Base-by-base conservation (phyloP, 176 grass and related monocot species). In the Zoysia japonica region DNA sequence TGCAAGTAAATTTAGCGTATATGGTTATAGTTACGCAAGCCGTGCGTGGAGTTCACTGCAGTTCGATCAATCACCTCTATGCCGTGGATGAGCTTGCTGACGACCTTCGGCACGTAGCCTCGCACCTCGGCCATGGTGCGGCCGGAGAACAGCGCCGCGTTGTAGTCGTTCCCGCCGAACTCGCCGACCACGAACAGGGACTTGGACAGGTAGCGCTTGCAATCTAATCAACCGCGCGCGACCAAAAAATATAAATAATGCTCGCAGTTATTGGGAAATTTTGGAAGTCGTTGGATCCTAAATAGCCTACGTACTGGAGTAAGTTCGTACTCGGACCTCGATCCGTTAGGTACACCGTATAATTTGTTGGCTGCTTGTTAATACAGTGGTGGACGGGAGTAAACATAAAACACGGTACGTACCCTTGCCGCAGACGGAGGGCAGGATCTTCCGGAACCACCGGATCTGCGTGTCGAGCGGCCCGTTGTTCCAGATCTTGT, bases 81-180 rank as follows among this genome's bases (percentile, higher is more conserved):
- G 20, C 91, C 87, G 12, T 65, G 73, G 50, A 81, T 7, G 65
- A 93, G 72, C 48, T 89, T 80, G 54, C 75, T 77, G 44, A 89
- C 68, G 14, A 93, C 78, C 17, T 3, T 67, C 0, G 91, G 91
- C 54, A 87, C 87, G 65, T 90, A 93, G 9, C 78, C 82, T 3
- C 62, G 42, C 3, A 93, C 87, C 54, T 87, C 87, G 1, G 84
- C 19, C 68, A 93, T 87, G 68, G 60, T 15, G 17, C 87, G 67
- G 45, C 84, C 65, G 20, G 80, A 49, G 89, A 94, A 94, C 28
- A 91, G 76, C 37, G 77, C 61, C 5, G 86, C 89, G 78, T 91
- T 94, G 84, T 91, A 91, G 72, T 91, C 89, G 66, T 94, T 91
- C 49, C 92, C 92, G 19, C 86, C 83, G 78, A 94, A 94, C 83